These are phyloP conservation scores for Penicillium sp. DNA, from an alignment of 2,329 filamentous ascomycete genomes.

Conservation along the genomic window DNA sequence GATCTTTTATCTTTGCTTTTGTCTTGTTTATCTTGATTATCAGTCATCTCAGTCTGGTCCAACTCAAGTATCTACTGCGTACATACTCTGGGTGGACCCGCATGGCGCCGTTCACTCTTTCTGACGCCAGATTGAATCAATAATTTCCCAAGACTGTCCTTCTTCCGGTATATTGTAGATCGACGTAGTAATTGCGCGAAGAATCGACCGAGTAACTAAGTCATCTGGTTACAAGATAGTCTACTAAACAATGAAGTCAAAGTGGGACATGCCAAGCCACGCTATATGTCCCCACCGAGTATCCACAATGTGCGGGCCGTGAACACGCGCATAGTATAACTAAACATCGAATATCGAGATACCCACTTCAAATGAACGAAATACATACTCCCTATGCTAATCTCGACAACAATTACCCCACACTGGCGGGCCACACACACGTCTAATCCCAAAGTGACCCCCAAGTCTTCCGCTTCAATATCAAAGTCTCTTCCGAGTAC, in stretches of 20 bases:
- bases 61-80: conserved; percentile 9
- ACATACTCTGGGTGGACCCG: conserved; percentile 8
- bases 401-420: background rate
- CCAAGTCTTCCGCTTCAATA: background rate
- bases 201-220: no score
- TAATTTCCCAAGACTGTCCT: background rate
- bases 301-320: background rate
- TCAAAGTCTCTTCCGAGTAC: background rate
- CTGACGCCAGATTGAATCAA: conserved; percentile 4
- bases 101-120: conserved; percentile 14
- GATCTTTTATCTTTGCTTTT: conserved; percentile 12
- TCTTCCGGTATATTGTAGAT: background rate
- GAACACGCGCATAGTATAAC: no score
- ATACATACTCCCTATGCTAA: no score
- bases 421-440: no score
- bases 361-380: no score
- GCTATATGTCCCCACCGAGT: background rate
- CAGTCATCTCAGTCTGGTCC: conserved; percentile 7
- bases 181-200: no score
- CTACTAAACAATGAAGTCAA: background rate
- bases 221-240: no score
- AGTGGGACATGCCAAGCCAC: background rate
- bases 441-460: conserved; percentile 2
- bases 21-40: conserved; percentile 10
- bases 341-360: no score